A percentile compares a stretch with the other conserved stretches of the same genome.
phyloP scores from a whole-genome alignment of 495 filamentous ascomycete genomes.

The Trichocladium antarcticum region DNA sequence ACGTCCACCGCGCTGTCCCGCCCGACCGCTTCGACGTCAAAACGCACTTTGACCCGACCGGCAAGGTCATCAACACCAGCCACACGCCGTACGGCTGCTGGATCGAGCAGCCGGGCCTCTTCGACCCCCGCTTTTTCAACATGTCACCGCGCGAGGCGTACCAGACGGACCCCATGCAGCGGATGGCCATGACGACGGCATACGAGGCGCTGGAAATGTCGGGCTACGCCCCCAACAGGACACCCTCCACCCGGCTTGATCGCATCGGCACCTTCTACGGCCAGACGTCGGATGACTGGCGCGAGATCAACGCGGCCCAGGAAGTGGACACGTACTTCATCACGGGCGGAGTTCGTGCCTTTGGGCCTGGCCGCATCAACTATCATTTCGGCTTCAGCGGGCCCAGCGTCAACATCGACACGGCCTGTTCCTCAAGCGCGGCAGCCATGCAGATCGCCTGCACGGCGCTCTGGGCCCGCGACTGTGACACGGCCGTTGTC shows the following conservation, averaged over 20 bases:
- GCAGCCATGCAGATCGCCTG: slow-evolving; percentile 79
- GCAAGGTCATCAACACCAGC: slow-evolving; percentile 65
- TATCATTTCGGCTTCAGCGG: slow-evolving; percentile 79
- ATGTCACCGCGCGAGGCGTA: slow-evolving; percentile 88
- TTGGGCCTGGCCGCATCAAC: slow-evolving; percentile 80
- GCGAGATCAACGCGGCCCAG: slow-evolving; percentile 80
- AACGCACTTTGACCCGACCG: slow-evolving; percentile 64
- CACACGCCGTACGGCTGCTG: slow-evolving; percentile 82
- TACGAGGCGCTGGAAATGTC: slow-evolving; percentile 90
- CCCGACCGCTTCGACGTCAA: slow-evolving; percentile 68
- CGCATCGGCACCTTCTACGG: slow-evolving; percentile 88
- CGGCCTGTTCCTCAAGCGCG: slow-evolving; percentile 78
- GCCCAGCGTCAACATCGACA: slow-evolving; percentile 77
- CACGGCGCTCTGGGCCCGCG: slow-evolving; percentile 65
- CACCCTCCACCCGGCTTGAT: slow-evolving; percentile 70
- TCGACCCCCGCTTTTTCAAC: slow-evolving; percentile 87
- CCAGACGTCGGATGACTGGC: slow-evolving; percentile 85
- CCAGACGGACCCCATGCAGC: slow-evolving; percentile 83
- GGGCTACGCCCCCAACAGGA: slow-evolving; percentile 77
- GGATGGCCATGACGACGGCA: slow-evolving; percentile 69
- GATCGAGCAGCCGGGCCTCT: slow-evolving; percentile 73
- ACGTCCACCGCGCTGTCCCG: slow-evolving; percentile 51
- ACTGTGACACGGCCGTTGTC: slow-evolving; percentile 75
- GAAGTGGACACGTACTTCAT: slow-evolving; percentile 93
- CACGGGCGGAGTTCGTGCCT: slow-evolving; percentile 77